A percentile compares a stretch with the other conserved stretches of the same genome.
phyloP scores from a whole-genome alignment of 768 basidiomycete species.

The Amanita subjunquillea region DNA sequence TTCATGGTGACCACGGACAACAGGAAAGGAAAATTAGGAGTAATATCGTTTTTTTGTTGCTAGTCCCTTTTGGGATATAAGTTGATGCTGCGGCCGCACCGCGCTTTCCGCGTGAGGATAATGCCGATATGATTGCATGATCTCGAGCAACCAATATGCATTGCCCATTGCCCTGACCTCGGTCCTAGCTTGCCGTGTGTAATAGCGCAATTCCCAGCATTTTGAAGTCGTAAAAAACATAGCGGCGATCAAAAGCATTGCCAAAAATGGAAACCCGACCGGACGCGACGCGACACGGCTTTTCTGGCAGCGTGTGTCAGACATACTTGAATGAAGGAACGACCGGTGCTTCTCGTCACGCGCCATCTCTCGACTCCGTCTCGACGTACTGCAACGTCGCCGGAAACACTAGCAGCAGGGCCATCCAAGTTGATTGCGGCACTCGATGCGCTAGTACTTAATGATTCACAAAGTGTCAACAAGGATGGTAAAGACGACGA shows the following conservation, averaged over 20 bases:
- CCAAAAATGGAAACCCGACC: neutral
- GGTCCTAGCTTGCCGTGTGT: too few species aligned
- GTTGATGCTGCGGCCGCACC: too few species aligned
- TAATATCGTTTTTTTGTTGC: too few species aligned
- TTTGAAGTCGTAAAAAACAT: too few species aligned
- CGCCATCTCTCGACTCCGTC: neutral
- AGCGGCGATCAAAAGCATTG: too few species aligned
- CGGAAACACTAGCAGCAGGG: neutral
- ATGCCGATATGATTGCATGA: too few species aligned
- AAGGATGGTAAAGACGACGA: neutral
- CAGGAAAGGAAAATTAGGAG: slow-evolving; percentile 16
- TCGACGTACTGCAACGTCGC: too few species aligned
- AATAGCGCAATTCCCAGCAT: too few species aligned
- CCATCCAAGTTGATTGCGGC: neutral
- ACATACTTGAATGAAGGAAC: neutral
- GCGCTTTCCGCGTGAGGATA: too few species aligned
- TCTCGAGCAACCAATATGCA: too few species aligned
- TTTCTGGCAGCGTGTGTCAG: neutral
- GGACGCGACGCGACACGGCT: neutral
- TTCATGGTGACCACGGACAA: slow-evolving; percentile 3
- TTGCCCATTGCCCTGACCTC: too few species aligned
- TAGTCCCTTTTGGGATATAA: too few species aligned
- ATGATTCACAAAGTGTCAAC: neutral
- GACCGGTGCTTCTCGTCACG: neutral
- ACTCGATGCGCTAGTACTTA: neutral